These are phyloP conservation scores for Coprinellus micaceus DNA, from an alignment of 768 basidiomycete species.

Conservation along the genomic window DNA sequence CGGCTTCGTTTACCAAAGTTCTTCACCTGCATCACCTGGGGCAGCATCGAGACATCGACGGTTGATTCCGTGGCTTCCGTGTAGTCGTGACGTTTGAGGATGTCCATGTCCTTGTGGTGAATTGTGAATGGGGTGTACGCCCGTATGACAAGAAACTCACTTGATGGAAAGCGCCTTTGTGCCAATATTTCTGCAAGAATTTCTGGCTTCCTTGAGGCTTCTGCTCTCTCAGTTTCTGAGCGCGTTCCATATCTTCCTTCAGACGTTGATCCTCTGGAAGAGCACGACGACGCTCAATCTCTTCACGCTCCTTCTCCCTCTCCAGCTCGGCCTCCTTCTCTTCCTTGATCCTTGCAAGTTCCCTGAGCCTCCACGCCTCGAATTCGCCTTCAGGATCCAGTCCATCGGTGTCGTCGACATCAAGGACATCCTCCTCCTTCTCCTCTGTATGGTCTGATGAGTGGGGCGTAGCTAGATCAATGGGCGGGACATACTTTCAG, in stretches of 20 bases:
- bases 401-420: constrained; percentile 94
- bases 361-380: constrained; percentile 93
- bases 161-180: constrained; percentile 99
- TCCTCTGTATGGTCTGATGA: constrained; percentile 57
- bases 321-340: constrained; percentile 87
- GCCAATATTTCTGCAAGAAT: constrained; percentile 98
- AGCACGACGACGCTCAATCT: constrained; percentile 86
- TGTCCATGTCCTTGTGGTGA: constrained; percentile 66
- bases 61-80: constrained; percentile 89
- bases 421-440: constrained; percentile 76
- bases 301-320: constrained; percentile 82
- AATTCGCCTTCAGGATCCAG: constrained; percentile 87
- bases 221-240: constrained; percentile 75
- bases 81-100: constrained; percentile 79
- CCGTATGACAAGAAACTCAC: constrained; percentile 32
- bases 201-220: constrained; percentile 90
- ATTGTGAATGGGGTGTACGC: constrained; percentile 3
- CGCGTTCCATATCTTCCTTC: constrained; percentile 87
- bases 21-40: constrained; percentile 95
- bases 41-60: constrained; percentile 82
- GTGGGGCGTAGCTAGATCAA: not conserved
- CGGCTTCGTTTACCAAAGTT: constrained; percentile 91
- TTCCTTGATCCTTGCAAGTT: constrained; percentile 87
- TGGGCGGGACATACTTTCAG: constrained; percentile 65
- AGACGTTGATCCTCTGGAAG: constrained; percentile 91